A percentile compares a stretch with the other conserved stretches of the same genome.
phyloP scores from a whole-genome alignment of 2,329 filamentous ascomycete genomes.

The Botrytis paeoniae region DNA sequence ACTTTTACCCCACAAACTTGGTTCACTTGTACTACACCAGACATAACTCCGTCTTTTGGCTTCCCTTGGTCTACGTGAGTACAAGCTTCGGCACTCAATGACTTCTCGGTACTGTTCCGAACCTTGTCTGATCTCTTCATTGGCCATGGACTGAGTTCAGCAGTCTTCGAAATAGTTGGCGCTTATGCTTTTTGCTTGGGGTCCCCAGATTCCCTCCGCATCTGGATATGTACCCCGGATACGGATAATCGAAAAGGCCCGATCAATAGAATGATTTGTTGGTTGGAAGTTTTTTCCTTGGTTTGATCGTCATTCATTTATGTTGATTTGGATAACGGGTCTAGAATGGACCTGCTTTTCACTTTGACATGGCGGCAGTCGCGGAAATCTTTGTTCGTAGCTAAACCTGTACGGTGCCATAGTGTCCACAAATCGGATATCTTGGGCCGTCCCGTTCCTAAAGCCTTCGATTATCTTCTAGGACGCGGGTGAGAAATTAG shows the following conservation, averaged over 20 bases:
- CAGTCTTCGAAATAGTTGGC: not conserved
- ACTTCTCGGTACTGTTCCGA: slow-evolving; percentile 1
- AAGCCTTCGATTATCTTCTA: not conserved
- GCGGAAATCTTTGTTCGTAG: not conserved
- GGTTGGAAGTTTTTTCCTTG: not conserved
- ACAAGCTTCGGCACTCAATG: not conserved
- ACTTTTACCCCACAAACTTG: not conserved
- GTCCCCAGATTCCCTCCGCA: slow-evolving; percentile 10
- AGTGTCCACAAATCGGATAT: not conserved
- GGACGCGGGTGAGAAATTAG: not conserved
- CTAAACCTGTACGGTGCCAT: not conserved
- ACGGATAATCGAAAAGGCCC: slow-evolving; percentile 10
- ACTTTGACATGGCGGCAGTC: not conserved
- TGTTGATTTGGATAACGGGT: not conserved
- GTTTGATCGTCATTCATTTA: not conserved
- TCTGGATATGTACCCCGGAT: slow-evolving; percentile 2
- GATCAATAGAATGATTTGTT: not conserved
- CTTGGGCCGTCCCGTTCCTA: not conserved
- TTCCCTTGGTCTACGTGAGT: not conserved
- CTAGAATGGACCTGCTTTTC: not conserved
- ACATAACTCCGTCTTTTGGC: not conserved
- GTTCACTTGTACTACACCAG: not conserved
- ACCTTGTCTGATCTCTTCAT: not conserved
- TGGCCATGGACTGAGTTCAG: not conserved
- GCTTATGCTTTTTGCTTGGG: not conserved